A percentile compares a stretch with the other conserved stretches of the same genome.
phyloP scores from a whole-genome alignment of 345 rosid species.

The Odontarrhena argentea region DNA sequence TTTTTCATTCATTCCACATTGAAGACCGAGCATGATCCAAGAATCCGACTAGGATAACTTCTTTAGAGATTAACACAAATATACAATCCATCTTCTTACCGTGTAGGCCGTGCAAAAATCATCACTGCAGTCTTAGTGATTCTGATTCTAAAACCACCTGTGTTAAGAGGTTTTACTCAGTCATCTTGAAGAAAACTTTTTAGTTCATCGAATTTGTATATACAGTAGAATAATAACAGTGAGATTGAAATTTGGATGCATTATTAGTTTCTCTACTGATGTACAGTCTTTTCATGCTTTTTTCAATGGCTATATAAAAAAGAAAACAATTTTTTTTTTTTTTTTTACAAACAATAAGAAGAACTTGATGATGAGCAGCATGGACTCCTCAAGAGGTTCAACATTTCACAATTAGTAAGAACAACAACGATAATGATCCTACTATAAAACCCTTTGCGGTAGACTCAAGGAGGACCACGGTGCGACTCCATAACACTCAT shows the following conservation, averaged over 20 bases:
- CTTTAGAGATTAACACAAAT: neutral
- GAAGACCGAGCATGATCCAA: neutral
- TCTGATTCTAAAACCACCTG: neutral
- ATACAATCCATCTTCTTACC: neutral
- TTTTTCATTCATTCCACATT: neutral
- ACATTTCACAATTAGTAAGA: constrained; percentile 7
- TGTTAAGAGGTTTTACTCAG: neutral
- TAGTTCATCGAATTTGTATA: neutral
- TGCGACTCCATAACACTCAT: constrained; percentile 30
- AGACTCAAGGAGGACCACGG: constrained; percentile 22
- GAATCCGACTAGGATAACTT: neutral
- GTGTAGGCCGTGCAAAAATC: neutral
- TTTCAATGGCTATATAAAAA: neutral
- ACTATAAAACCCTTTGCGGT: constrained; percentile 31
- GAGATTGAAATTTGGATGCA: neutral
- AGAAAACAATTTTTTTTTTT: constrained; percentile 4
- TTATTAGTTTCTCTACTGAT: neutral
- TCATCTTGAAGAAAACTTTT: neutral
- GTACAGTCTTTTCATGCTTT: neutral
- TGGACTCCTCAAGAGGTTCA: constrained; percentile 19
- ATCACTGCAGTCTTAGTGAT: neutral
- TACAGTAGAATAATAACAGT: neutral
- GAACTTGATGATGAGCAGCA: constrained; percentile 5
- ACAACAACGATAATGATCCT: neutral
- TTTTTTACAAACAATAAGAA: neutral